phyloP scores from a whole-genome alignment of 257 asterid species.

The Avicennia marina region DNA sequence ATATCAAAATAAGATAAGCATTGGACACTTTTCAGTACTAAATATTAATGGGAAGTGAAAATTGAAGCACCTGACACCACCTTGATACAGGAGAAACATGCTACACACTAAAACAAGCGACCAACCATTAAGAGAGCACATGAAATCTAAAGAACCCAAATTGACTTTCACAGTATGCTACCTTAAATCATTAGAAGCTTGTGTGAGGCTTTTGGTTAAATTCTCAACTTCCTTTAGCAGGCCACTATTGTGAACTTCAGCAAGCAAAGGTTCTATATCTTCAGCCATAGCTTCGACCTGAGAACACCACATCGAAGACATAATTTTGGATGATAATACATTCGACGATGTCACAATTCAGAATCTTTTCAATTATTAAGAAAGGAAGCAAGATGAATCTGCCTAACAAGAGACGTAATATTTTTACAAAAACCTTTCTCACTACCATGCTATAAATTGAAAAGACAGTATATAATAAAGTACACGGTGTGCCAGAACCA shows the following conservation, averaged over 20 bases:
- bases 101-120: too few relatives aligned
- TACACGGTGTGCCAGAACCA: too few relatives aligned
- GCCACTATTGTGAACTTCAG: conserved; percentile 82
- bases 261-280: conserved; percentile 81
- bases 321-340: conserved; percentile 51
- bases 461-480: too few relatives aligned
- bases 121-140: too few relatives aligned
- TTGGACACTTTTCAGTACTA: too few relatives aligned
- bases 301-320: conserved; percentile 68
- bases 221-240: conserved; percentile 83
- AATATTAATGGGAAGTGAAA: too few relatives aligned
- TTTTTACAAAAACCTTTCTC: neutral
- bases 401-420: neutral
- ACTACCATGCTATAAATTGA: neutral
- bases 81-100: too few relatives aligned
- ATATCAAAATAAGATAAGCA: too few relatives aligned
- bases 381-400: neutral
- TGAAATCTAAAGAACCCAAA: too few relatives aligned
- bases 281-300: conserved; percentile 97
- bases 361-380: neutral
- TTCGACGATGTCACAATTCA: neutral
- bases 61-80: too few relatives aligned
- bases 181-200: conserved; percentile 90
- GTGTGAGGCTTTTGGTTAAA: conserved; percentile 85
- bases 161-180: conserved; percentile 14